Percentiles rank a stretch among this genome's conserved stretches.
Conservation (phyloP, 108 stramenopile genomes). For the Cyclotella sp. region DNA sequence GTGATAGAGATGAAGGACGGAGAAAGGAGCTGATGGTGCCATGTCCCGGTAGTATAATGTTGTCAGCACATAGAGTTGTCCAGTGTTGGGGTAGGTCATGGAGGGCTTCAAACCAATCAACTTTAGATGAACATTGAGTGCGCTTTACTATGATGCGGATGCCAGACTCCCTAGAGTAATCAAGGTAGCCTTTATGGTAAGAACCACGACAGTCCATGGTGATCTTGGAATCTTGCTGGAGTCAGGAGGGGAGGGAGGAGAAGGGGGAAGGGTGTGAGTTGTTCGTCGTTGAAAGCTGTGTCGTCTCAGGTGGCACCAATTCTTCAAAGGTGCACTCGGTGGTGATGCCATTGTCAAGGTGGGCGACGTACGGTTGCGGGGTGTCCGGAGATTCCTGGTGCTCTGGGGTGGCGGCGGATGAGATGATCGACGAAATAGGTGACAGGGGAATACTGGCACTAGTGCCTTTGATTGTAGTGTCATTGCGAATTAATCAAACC, state of each 20-base stretch:
- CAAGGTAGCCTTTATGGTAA: constrained; percentile 12
- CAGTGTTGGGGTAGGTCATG: neutral
- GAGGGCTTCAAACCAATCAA: neutral
- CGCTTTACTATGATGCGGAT: too few relatives aligned
- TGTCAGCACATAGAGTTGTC: neutral
- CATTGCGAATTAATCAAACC: neutral
- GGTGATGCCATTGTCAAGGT: constrained; percentile 8
- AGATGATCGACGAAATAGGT: too few relatives aligned
- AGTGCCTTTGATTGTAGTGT: neutral
- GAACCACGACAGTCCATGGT: constrained; percentile 10
- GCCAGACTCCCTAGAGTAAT: neutral
- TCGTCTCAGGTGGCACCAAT: neutral
- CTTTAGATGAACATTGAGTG: neutral
- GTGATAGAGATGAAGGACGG: neutral
- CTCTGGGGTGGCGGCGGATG: neutral
- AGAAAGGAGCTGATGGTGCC: neutral
- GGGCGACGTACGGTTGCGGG: neutral
- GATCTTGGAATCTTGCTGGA: constrained; percentile 7
- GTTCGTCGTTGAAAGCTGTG: neutral
- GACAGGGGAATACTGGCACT: constrained; percentile 3
- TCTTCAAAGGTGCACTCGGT: neutral
- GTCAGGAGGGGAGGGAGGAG: neutral
- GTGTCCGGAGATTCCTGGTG: neutral
- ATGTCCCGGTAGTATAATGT: constrained; percentile 6
- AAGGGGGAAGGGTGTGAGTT: too few relatives aligned